phyloP scores from a whole-genome alignment of 768 basidiomycete species.

The Termitomyces sp. region DNA sequence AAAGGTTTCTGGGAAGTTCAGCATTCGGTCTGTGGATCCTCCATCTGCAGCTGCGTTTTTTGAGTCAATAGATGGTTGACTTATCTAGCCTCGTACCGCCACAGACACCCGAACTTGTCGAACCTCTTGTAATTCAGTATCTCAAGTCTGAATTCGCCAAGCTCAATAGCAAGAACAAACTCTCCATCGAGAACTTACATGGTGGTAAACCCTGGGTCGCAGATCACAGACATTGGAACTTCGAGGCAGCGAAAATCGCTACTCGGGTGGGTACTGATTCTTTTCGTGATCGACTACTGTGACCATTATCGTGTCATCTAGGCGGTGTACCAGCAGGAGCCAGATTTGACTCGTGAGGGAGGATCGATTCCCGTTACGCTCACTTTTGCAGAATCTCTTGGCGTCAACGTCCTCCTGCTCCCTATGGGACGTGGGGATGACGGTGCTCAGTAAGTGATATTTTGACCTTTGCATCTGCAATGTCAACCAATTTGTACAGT shows the following conservation, averaged over 20 bases:
- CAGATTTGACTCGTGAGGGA: slow-evolving; percentile 87
- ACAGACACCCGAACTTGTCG: slow-evolving; percentile 72
- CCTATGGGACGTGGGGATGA: slow-evolving; percentile 96
- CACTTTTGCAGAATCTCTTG: slow-evolving; percentile 85
- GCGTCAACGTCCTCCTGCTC: slow-evolving; percentile 81
- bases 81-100: slow-evolving; percentile 71
- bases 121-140: slow-evolving; percentile 66
- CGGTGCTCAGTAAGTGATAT: slow-evolving; percentile 73
- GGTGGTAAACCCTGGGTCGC: slow-evolving; percentile 91
- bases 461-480: neutral
- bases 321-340: slow-evolving; percentile 66
- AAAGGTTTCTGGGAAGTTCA: slow-evolving; percentile 86
- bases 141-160: slow-evolving; percentile 78
- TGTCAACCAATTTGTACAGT: slow-evolving; percentile 29
- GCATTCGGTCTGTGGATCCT: slow-evolving; percentile 60
- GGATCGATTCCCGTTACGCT: slow-evolving; percentile 93
- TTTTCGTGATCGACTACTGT: neutral
- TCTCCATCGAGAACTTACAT: slow-evolving; percentile 65
- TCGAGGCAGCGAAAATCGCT: slow-evolving; percentile 79
- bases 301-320: slow-evolving; percentile 9
- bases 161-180: slow-evolving; percentile 78
- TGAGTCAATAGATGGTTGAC: neutral
- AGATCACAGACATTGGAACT: slow-evolving; percentile 88
- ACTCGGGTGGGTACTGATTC: slow-evolving; percentile 52
- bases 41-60: neutral